Conservation (phyloP, 108 stramenopile genomes). For the Nitzschia palea region DNA sequence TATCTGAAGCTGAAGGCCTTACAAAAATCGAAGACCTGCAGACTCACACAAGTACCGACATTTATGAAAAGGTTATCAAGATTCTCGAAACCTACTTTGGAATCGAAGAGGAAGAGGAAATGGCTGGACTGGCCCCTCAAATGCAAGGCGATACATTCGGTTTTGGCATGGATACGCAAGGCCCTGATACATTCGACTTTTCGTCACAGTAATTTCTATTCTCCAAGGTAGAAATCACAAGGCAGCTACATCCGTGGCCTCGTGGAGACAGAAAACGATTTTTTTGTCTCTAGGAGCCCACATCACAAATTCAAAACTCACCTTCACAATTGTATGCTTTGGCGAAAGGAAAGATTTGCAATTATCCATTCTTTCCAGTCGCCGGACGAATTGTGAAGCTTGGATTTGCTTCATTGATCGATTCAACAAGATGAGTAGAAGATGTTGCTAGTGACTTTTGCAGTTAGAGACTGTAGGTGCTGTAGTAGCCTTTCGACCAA, state of each 20-base stretch:
- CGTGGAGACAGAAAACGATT: constrained; percentile 24
- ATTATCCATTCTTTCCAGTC: too few relatives aligned
- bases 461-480: too few relatives aligned
- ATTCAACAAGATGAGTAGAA: too few relatives aligned
- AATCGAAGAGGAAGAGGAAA: constrained; percentile 91
- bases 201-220: constrained; percentile 31
- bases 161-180: constrained; percentile 54
- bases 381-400: too few relatives aligned
- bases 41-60: constrained; percentile 92
- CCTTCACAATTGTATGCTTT: background rate
- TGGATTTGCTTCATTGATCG: too few relatives aligned
- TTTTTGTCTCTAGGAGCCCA: constrained; percentile 36
- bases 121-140: constrained; percentile 64
- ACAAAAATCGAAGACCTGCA: constrained; percentile 94
- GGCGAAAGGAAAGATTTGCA: background rate
- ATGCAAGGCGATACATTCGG: constrained; percentile 74
- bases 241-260: constrained; percentile 17
- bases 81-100: constrained; percentile 95
- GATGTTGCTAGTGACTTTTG: too few relatives aligned
- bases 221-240: too few relatives aligned
- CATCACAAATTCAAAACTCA: background rate
- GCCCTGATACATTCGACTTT: constrained; percentile 45
- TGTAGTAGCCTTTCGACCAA: too few relatives aligned
- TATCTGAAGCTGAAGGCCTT: constrained; percentile 93
- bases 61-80: constrained; percentile 90